Conservation (phyloP, 306 rosid species). For the Cicer bijugum region DNA sequence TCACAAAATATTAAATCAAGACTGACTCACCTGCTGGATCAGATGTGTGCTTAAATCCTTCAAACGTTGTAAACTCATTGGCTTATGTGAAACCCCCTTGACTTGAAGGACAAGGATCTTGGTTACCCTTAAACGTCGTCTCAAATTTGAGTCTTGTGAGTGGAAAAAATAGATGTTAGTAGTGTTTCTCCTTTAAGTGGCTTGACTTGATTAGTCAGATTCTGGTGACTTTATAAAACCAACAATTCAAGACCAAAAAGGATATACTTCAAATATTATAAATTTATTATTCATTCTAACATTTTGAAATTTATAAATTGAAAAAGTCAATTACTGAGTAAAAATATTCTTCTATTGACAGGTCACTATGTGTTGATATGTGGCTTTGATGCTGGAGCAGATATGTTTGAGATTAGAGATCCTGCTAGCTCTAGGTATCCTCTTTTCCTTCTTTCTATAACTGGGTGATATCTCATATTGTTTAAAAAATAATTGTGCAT, state of each 20-base stretch:
- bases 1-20: background rate
- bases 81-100: conserved; percentile 26
- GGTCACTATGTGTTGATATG: conserved; percentile 94
- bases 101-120: background rate
- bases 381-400: conserved; percentile 82
- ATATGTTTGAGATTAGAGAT: conserved; percentile 98
- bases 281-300: conserved; percentile 32
- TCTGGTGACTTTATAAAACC: background rate
- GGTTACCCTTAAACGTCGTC: conserved; percentile 2
- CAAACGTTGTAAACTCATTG: background rate
- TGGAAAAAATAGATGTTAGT: background rate
- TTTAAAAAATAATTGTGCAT: background rate
- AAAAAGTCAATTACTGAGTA: conserved; percentile 35
- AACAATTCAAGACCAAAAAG: background rate
- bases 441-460: conserved; percentile 32
- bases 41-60: conserved; percentile 5
- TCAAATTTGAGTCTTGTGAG: background rate
- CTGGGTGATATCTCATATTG: conserved; percentile 30
- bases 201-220: background rate
- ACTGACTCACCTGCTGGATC: conserved; percentile 2
- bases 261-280: conserved; percentile 3
- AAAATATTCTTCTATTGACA: conserved; percentile 47
- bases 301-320: conserved; percentile 36
- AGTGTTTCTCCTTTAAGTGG: background rate
- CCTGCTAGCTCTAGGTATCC: conserved; percentile 82